Conservation (phyloP, 129 eudicot species). For the Flaveria robusta region DNA sequence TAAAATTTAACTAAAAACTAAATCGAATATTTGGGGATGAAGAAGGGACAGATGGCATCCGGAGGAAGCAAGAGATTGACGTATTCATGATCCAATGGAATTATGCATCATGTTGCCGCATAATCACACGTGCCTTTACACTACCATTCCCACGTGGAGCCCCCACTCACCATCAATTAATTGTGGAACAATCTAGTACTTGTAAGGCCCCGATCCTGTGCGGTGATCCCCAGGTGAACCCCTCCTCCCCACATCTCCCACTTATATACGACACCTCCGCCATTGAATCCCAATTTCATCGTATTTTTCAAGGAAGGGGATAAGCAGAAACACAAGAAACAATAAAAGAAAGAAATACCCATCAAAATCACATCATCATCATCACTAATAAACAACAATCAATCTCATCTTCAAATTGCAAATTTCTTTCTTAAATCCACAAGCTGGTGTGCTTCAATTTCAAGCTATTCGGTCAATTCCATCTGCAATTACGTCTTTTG, state of each 20-base stretch:
- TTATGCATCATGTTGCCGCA: slow-evolving; percentile 32
- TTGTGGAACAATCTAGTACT: slow-evolving; percentile 31
- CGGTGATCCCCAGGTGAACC: slow-evolving; percentile 18
- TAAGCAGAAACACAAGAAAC: slow-evolving; percentile 16
- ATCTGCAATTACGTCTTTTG: slow-evolving; percentile 5
- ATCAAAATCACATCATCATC: no score
- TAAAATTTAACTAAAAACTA: no score
- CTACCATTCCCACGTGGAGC: slow-evolving; percentile 18
- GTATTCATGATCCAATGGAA: slow-evolving; percentile 13
- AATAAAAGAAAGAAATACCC: no score
- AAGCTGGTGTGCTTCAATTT: no score
- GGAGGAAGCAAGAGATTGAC: slow-evolving; percentile 14
- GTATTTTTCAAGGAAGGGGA: slow-evolving; percentile 41
- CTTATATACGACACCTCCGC: slow-evolving; percentile 27
- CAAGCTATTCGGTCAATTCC: neutral
- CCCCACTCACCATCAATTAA: slow-evolving; percentile 22
- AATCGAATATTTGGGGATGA: neutral
- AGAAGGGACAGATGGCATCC: slow-evolving; percentile 10
- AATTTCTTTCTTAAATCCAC: neutral
- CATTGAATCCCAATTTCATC: slow-evolving; percentile 36
- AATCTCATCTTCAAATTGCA: slow-evolving; percentile 10
- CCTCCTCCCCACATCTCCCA: neutral
- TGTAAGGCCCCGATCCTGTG: slow-evolving; percentile 22
- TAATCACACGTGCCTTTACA: slow-evolving; percentile 21
- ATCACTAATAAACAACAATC: neutral